Percentiles rank a stretch among this genome's conserved stretches.
phyloP scores from a whole-genome alignment of 1,139 yeast genomes.

The Candida sp. region DNA sequence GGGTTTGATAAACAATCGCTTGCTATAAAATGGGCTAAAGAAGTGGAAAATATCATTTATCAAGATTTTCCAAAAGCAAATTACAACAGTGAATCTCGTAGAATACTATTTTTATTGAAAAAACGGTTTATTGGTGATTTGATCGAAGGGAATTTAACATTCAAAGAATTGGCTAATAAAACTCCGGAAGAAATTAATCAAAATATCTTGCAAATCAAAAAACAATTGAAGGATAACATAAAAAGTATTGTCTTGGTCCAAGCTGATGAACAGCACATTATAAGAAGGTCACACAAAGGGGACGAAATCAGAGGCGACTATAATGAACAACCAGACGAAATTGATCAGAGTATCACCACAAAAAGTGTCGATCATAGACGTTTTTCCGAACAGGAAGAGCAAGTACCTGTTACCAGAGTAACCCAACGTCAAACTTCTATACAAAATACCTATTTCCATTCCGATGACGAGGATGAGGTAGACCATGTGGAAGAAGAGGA shows the following conservation, averaged over 20 bases:
- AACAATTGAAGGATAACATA: slow-evolving; percentile 11
- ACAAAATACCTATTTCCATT: slow-evolving; percentile 1
- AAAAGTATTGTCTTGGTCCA: slow-evolving; percentile 47
- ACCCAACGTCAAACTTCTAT: slow-evolving; percentile 9
- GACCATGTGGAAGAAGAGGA: slow-evolving; percentile 14
- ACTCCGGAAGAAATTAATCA: slow-evolving; percentile 32
- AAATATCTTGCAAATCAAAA: slow-evolving; percentile 15
- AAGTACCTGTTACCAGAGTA: slow-evolving; percentile 7
- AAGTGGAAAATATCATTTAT: slow-evolving; percentile 40
- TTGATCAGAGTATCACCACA: slow-evolving; percentile 33
- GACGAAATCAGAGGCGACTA: slow-evolving; percentile 71
- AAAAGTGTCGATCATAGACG: slow-evolving; percentile 42
- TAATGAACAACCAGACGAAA: slow-evolving; percentile 20
- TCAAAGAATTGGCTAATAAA: slow-evolving; percentile 24
- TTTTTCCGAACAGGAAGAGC: slow-evolving; percentile 19
- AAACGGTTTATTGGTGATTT: slow-evolving; percentile 26
- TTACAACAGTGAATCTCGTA: slow-evolving; percentile 42
- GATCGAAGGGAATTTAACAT: slow-evolving; percentile 23
- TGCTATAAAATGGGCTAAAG: slow-evolving; percentile 28
- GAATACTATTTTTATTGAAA: slow-evolving; percentile 35
- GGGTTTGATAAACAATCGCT: slow-evolving; percentile 5
- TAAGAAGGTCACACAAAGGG: slow-evolving; percentile 81
- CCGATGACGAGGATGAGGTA: slow-evolving; percentile 12
- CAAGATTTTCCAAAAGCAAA: slow-evolving; percentile 19
- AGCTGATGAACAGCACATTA: slow-evolving; percentile 51